These are phyloP conservation scores for Gnomoniopsis smithogilvyi DNA, from an alignment of 2,329 filamentous ascomycete species.

Conservation along the genomic window DNA sequence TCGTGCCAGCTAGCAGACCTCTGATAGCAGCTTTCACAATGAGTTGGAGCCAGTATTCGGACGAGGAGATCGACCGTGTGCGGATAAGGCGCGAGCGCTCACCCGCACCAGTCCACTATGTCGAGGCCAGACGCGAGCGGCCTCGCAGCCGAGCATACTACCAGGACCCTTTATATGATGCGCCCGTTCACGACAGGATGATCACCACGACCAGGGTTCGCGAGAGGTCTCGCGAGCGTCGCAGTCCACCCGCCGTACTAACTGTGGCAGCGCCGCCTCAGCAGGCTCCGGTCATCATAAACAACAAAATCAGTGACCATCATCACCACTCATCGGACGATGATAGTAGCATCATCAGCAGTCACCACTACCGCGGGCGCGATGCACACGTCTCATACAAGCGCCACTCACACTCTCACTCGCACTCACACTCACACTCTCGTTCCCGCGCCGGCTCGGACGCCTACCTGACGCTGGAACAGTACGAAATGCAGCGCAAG, in stretches of 20 bases:
- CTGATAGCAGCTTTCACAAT: neutral
- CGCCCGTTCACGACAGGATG: conserved; percentile 39
- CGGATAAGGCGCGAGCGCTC: conserved; percentile 41
- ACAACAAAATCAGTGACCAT: conserved; percentile 48
- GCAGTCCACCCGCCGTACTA: conserved; percentile 36
- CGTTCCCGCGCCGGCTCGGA: conserved; percentile 26
- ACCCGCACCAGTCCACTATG: conserved; percentile 42
- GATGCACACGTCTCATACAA: conserved; percentile 23
- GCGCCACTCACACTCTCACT: conserved; percentile 22
- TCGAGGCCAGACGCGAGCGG: conserved; percentile 35
- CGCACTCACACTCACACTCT: conserved; percentile 32
- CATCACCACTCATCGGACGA: conserved; percentile 40
- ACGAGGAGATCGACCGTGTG: conserved; percentile 53
- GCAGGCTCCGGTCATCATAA: conserved; percentile 51
- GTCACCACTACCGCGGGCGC: conserved; percentile 29
- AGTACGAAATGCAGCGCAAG: conserved; percentile 31
- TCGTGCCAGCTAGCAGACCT: neutral
- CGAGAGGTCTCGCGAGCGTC: conserved; percentile 43
- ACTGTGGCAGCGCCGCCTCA: conserved; percentile 25
- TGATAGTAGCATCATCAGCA: conserved; percentile 31
- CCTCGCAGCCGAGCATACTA: conserved; percentile 40
- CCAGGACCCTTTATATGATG: conserved; percentile 38
- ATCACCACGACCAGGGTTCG: conserved; percentile 41
- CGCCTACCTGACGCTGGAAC: conserved; percentile 38
- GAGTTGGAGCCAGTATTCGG: conserved; percentile 38